phyloP scores from a whole-genome alignment of 495 filamentous ascomycete species.

The Emericellopsis terricola region DNA sequence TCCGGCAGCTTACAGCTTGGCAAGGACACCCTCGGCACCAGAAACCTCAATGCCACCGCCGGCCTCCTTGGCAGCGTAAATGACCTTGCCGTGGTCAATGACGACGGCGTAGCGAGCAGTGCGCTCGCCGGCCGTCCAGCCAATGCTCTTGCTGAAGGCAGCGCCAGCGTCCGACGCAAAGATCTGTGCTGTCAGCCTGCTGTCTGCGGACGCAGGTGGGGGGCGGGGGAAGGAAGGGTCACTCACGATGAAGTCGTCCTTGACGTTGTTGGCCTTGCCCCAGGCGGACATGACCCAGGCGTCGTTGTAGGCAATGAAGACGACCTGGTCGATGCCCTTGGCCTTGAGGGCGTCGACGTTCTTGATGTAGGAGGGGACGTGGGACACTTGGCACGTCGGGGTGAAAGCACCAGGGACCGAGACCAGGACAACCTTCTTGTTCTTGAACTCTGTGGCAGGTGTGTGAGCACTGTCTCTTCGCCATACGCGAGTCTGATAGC shows the following conservation, averaged over 20 bases:
- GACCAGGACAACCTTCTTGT: slow-evolving; percentile 86
- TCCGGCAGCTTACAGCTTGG: slow-evolving; percentile 35
- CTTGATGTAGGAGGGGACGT: slow-evolving; percentile 73
- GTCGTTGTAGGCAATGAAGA: slow-evolving; percentile 82
- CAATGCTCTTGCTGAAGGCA: slow-evolving; percentile 63
- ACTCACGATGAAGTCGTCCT: slow-evolving; percentile 61
- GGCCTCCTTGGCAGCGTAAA: slow-evolving; percentile 69
- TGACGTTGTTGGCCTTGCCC: slow-evolving; percentile 83
- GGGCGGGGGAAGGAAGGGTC: too few relatives aligned
- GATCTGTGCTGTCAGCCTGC: slow-evolving; percentile 33
- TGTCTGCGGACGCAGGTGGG: too few relatives aligned
- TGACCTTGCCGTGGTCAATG: slow-evolving; percentile 78
- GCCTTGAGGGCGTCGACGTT: slow-evolving; percentile 51
- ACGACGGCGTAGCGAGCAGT: slow-evolving; percentile 72
- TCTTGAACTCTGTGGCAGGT: slow-evolving; percentile 46
- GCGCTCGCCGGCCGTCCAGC: slow-evolving; percentile 61
- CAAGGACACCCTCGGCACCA: slow-evolving; percentile 54
- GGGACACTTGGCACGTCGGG: slow-evolving; percentile 71
- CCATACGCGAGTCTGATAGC: slow-evolving; percentile 1
- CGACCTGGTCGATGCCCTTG: slow-evolving; percentile 76
- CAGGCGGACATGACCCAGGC: slow-evolving; percentile 86
- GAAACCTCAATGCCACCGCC: slow-evolving; percentile 49
- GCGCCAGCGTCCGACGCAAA: slow-evolving; percentile 70
- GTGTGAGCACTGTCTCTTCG: background rate
- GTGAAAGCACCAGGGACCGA: slow-evolving; percentile 92